Evolutionary conservation across 164 flowering plant species (phyloP).

Genomic region (Protea cynaroides): DNA sequence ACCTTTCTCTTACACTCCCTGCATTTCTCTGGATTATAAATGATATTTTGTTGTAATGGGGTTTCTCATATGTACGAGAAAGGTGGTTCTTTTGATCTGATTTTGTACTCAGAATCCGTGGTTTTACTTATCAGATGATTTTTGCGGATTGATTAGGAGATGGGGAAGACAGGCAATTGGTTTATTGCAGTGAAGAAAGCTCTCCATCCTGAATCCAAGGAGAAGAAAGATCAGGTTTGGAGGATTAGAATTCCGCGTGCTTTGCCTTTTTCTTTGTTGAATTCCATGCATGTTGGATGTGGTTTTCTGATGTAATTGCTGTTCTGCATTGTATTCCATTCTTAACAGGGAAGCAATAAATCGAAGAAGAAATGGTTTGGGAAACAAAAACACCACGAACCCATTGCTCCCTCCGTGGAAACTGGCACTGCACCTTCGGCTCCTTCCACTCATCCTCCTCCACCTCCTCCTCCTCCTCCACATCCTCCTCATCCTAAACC

Average conservation of each 20-base stretch:
- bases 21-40: not conserved
- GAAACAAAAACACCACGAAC: conserved; percentile 25
- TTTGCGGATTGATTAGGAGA: conserved; percentile 34
- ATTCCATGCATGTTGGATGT: not conserved
- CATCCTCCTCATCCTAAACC: not conserved
- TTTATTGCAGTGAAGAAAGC: conserved; percentile 82
- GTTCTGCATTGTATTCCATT: not conserved
- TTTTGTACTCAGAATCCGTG: conserved; percentile 8
- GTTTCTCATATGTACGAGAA: not conserved
- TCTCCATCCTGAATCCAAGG: conserved; percentile 61
- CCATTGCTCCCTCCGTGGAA: conserved; percentile 18
- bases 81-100: conserved; percentile 10
- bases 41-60: not conserved
- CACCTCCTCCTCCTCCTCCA: conserved; percentile 17
- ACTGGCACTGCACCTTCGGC: conserved; percentile 15
- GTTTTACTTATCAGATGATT: conserved; percentile 9
- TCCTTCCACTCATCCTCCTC: conserved; percentile 2
- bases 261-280: not conserved
- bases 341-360: conserved; percentile 40
- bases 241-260: not conserved
- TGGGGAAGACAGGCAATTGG: conserved; percentile 91
- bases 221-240: conserved; percentile 45
- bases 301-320: not conserved
- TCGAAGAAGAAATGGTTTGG: conserved; percentile 58
- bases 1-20: not conserved